Evolutionary conservation across 495 filamentous ascomycete species (phyloP).

Genomic region (Thozetella sp.): DNA sequence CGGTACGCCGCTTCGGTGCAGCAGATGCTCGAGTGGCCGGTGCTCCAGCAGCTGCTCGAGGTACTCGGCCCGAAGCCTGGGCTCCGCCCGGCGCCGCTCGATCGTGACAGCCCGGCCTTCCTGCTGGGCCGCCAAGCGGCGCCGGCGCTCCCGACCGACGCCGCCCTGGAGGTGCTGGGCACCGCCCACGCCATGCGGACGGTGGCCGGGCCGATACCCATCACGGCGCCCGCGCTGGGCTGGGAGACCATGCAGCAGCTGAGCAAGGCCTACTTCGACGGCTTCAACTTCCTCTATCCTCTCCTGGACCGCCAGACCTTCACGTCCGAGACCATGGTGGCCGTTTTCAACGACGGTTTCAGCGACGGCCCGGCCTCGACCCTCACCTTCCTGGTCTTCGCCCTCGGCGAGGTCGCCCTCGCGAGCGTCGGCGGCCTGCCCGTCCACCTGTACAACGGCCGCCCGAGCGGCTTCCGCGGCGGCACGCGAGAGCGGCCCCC

Average conservation of each 20-base stretch:
- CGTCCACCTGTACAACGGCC: constrained; percentile 40
- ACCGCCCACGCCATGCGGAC: not conserved
- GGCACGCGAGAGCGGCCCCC: constrained; percentile 50
- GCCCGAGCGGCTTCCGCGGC: constrained; percentile 54
- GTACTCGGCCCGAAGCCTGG: constrained; percentile 23
- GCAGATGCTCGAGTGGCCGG: constrained; percentile 60
- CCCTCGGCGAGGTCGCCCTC: constrained; percentile 34
- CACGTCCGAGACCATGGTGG: constrained; percentile 42
- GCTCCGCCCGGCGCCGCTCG: constrained; percentile 28
- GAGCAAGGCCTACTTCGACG: constrained; percentile 55
- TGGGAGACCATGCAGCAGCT: constrained; percentile 52
- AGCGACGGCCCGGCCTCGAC: constrained; percentile 35
- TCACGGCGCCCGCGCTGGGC: constrained; percentile 25
- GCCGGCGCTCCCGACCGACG: constrained; percentile 13
- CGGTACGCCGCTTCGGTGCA: constrained; percentile 56
- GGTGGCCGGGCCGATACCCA: not conserved
- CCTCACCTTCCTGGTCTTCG: not conserved
- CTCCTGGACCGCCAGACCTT: constrained; percentile 57
- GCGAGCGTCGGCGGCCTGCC: constrained; percentile 46
- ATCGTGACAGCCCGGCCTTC: constrained; percentile 49
- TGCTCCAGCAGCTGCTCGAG: constrained; percentile 47
- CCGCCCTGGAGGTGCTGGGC: not conserved
- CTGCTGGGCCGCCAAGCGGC: constrained; percentile 34
- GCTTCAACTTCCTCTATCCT: constrained; percentile 56
- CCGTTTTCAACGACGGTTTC: constrained; percentile 50